Evolutionary conservation across 2,329 filamentous ascomycete species (phyloP).

Genomic region (Penicillium sp.): DNA sequence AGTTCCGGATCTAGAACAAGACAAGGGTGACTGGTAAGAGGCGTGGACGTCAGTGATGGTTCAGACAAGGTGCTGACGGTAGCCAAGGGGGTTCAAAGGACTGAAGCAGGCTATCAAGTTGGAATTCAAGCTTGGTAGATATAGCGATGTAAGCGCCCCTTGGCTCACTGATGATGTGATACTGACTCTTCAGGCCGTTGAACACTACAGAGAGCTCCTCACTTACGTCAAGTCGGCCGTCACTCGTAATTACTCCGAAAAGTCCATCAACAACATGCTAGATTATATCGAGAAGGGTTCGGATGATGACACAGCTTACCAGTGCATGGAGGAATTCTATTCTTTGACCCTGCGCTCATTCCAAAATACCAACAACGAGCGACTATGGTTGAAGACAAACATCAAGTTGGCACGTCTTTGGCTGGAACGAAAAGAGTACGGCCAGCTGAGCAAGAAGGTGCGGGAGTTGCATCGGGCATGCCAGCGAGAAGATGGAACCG

Average conservation of each 20-base stretch:
- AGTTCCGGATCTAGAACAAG: conserved; percentile 70
- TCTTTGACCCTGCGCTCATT: conserved; percentile 87
- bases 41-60: no score
- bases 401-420: conserved; percentile 90
- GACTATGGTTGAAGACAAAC: conserved; percentile 94
- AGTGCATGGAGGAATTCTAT: conserved; percentile 91
- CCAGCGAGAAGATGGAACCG: conserved; percentile 70
- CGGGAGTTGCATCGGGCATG: conserved; percentile 82
- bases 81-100: conserved; percentile 73
- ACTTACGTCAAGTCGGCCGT: conserved; percentile 96
- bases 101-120: conserved; percentile 97
- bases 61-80: conserved; percentile 17
- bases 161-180: no score
- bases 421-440: conserved; percentile 83
- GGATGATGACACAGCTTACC: conserved; percentile 60
- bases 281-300: conserved; percentile 95
- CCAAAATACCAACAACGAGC: conserved; percentile 93
- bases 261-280: conserved; percentile 98
- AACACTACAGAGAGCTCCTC: conserved; percentile 88
- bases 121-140: conserved; percentile 84
- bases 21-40: conserved; percentile 81
- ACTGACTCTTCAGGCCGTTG: conserved; percentile 52
- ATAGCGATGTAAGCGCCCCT: conserved; percentile 65
- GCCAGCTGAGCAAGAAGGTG: conserved; percentile 69
- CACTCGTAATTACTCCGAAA: conserved; percentile 95